Base-by-base conservation (phyloP, 345 rosid species). In the Ceriops decandra region DNA sequence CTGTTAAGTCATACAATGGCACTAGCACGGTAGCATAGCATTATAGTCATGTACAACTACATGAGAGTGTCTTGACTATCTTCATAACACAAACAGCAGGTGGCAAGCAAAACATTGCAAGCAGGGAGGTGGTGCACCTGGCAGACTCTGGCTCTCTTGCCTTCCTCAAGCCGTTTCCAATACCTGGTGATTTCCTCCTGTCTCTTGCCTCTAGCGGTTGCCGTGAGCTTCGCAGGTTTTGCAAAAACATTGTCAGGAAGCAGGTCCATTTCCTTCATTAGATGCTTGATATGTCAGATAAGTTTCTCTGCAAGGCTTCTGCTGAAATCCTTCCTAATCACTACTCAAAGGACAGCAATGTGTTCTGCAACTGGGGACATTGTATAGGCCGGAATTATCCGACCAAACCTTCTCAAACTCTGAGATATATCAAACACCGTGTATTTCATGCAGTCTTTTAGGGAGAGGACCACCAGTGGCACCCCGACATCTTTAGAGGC, bases 251-350 rank as follows among this genome's bases (percentile, higher is more conserved):
- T 38, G 33, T 30, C n/a, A 62, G 70, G 66, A 11, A 57, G 36
- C 3, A 22, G 11, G 7, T 66, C 70, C 58, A 52, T 31, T 52
- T 72, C 76, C 42, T 51, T 26, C 76, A 72, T 2, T 31, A 66
- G 70, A 49, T 72, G 59, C 61, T 59, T 61, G 1, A 72, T 66
- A 60, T 72, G 51, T 0, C 54, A 32, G 49, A 65, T n/a, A 21
- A 72, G 76, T 60, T 65, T 65, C 51, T 65, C 66, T 2, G 61
- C 70, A 38, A 72, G 30, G 24, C 70, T 36, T 13, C 76, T 58
- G 66, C 28, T 72, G 60, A 72, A 72, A 53, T 72, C 70, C 60
- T 72, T 70, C 66, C 70, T 22, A 5, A 66, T 63, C 36, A 66
- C 76, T 10, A 65, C 66, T 16, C 70, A n/a, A 16, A 72, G 65